Base-by-base conservation (phyloP, 257 asterid species). In the Vinca minor region DNA sequence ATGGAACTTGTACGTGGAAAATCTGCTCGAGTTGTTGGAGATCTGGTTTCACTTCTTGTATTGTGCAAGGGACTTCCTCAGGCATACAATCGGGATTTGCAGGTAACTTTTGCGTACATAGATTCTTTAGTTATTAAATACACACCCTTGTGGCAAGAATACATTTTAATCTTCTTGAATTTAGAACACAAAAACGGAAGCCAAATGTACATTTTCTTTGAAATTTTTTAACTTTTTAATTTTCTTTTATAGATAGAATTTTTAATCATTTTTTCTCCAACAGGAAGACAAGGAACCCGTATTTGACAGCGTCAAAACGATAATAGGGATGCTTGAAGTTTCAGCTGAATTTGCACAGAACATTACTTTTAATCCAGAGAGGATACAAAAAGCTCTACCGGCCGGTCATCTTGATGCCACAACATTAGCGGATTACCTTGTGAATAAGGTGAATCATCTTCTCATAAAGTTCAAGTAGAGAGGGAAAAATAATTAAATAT, bases 391-490 rank as follows among this genome's bases (percentile, higher is more conserved):
- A 32, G 82, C 97, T 74, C 82, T 93, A 39, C 97, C 97, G 25
- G 97, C 96, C 41, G 99, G 99, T 68, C 94, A 93, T 82, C 96
- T 93, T 69, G 97, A 93, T 76, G 99, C 99, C 45, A 93, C 96
- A 18, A 93, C 97, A 28, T 88, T 93, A 45, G 97, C 96, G 6
- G 99, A 89, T 81, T 93, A 93, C 83, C 97, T 93, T 28, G 95
- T 93, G 63, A 89, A 85, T 75, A 93, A 93, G 99, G 99, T 64
- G 71, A 69, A 54, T 85, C 53, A 15, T 60, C 45, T 4, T 71
- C 41, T 47, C 26, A 26, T 36, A 34, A 57, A 8, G 12, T 50
- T 17, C 39, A 28, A 31, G 31, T 4, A 8, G 4, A 5, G 21
- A 7, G 7, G 7, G 28, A 32, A 12, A 50, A 50, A 50, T 25